Conservation (phyloP, 768 basidiomycete genomes). For the Agrocybe praecox region DNA sequence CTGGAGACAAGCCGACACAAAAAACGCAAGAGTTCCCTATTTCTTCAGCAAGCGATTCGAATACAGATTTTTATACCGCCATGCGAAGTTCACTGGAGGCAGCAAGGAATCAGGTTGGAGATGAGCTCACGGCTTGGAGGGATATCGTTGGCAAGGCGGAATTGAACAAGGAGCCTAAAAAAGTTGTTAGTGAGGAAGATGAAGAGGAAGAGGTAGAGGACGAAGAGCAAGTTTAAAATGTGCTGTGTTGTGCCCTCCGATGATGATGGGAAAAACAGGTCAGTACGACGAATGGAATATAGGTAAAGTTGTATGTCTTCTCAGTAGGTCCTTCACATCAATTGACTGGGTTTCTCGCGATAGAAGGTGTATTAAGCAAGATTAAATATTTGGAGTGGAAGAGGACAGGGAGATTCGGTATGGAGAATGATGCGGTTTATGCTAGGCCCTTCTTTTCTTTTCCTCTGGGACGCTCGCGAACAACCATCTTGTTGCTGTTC, state of each 20-base stretch:
- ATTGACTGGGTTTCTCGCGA: no score
- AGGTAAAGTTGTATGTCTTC: background rate
- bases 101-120: slow-evolving; percentile 59
- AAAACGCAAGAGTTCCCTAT: slow-evolving; percentile 16
- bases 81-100: slow-evolving; percentile 50
- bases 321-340: no score
- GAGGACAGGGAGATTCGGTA: slow-evolving; percentile 12
- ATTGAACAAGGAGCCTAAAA: slow-evolving; percentile 56
- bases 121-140: slow-evolving; percentile 74
- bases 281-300: background rate
- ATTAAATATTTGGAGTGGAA: slow-evolving; percentile 9
- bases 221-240: slow-evolving; percentile 10
- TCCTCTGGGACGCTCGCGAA: slow-evolving; percentile 84
- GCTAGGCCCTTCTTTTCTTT: slow-evolving; percentile 50
- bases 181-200: slow-evolving; percentile 44
- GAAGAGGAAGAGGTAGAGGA: slow-evolving; percentile 26
- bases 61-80: slow-evolving; percentile 49
- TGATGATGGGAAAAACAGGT: background rate
- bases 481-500: slow-evolving; percentile 87
- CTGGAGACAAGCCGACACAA: slow-evolving; percentile 3
- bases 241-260: no score
- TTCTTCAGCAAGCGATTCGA: slow-evolving; percentile 16
- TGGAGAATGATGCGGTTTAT: slow-evolving; percentile 10
- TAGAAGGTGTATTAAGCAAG: slow-evolving; percentile 6
- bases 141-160: slow-evolving; percentile 72